Evolutionary conservation across 768 basidiomycete species (phyloP).

Genomic region (Leccinellum luteum): DNA sequence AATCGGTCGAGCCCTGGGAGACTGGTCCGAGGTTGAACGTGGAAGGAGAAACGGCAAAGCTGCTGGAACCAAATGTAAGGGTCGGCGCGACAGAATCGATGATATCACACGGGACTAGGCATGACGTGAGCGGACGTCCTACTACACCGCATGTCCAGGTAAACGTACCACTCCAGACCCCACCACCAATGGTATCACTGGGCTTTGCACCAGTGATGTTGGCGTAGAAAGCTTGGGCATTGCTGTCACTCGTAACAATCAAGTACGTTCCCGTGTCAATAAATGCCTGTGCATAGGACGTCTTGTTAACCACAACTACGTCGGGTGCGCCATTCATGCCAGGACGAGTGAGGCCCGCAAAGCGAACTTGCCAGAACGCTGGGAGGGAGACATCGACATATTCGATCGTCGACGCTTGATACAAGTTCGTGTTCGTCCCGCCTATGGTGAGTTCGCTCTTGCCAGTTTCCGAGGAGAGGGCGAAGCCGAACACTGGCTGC

Average conservation of each 20-base stretch:
- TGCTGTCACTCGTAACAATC: slow-evolving; percentile 25
- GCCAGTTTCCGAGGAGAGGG: slow-evolving; percentile 37
- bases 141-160: background rate
- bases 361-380: slow-evolving; percentile 38
- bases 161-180: slow-evolving; percentile 36
- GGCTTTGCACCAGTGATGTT: slow-evolving; percentile 30
- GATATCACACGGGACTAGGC: slow-evolving; percentile 33
- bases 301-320: slow-evolving; percentile 25
- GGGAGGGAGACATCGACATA: slow-evolving; percentile 31
- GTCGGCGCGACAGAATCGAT: slow-evolving; percentile 27
- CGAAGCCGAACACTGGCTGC: slow-evolving; percentile 46
- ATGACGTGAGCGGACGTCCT: background rate
- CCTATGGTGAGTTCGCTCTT: slow-evolving; percentile 57
- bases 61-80: slow-evolving; percentile 39
- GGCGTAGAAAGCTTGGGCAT: slow-evolving; percentile 29
- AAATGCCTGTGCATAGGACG: slow-evolving; percentile 27
- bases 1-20: slow-evolving; percentile 29
- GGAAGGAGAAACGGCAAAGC: slow-evolving; percentile 35
- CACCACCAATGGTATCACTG: slow-evolving; percentile 30
- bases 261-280: slow-evolving; percentile 35
- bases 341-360: slow-evolving; percentile 29
- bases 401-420: slow-evolving; percentile 42
- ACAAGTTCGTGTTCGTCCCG: slow-evolving; percentile 45
- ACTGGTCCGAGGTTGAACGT: slow-evolving; percentile 44
- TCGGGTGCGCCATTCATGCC: slow-evolving; percentile 18